A percentile compares a stretch with the other conserved stretches of the same genome.
phyloP scores from a whole-genome alignment of 2,329 filamentous ascomycete species.

The Zymoseptoria ardabiliae region DNA sequence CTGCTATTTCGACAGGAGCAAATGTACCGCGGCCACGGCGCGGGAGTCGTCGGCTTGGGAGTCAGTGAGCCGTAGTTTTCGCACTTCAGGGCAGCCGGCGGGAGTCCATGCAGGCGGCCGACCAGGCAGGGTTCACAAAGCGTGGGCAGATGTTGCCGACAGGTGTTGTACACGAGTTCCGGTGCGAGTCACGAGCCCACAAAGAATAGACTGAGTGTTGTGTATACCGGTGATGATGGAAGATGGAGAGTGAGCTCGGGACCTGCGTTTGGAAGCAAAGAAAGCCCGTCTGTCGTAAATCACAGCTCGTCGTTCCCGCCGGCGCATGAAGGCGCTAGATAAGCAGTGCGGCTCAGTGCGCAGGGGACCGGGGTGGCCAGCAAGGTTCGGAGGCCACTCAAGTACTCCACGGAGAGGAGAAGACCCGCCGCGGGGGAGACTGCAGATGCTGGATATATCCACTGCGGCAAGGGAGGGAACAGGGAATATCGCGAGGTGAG shows the following conservation, averaged over 20 bases:
- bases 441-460: not conserved
- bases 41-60: conserved; percentile 7
- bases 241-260: conserved; percentile 1
- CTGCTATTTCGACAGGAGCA: conserved; percentile 5
- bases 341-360: conserved; percentile 7
- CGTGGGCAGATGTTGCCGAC: conserved; percentile 12
- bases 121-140: conserved; percentile 10
- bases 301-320: conserved; percentile 1
- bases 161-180: not conserved
- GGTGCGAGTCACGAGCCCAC: not conserved
- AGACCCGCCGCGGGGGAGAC: conserved; percentile 2
- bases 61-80: conserved; percentile 6
- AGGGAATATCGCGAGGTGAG: not conserved
- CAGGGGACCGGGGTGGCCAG: not conserved
- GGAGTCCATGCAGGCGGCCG: conserved; percentile 10
- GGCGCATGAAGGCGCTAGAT: conserved; percentile 7
- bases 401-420: conserved; percentile 1
- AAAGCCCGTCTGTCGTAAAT: conserved; percentile 1
- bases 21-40: conserved; percentile 10
- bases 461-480: not conserved
- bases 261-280: conserved; percentile 7
- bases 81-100: conserved; percentile 9
- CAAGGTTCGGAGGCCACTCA: not conserved
- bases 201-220: not conserved
- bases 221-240: conserved; percentile 7